Evolutionary conservation across 2,329 filamentous ascomycete species (phyloP), one percentile per base, ranked within the genome.

Genomic region (Talaromyces sp.): DNA sequence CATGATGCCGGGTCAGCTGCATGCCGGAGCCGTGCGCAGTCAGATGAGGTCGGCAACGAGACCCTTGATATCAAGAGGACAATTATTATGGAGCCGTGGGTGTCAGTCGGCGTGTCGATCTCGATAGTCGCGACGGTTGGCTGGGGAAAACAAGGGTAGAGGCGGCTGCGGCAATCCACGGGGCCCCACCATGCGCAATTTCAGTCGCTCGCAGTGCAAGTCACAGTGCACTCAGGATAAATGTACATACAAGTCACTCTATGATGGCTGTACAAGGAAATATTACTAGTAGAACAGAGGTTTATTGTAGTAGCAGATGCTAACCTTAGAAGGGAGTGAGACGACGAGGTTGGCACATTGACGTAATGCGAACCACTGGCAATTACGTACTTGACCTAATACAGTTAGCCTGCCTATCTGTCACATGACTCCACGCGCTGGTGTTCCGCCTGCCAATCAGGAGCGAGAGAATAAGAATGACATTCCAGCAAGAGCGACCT

Each of bases 1-100:
- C 67, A 69, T 69, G 61, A 47, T 66, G 27, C 27, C 17, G 37
- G 63, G 33, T 45, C 56, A 37, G 25, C 67, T 66, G 68, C 66
- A 64, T 63, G 61, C 64, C 65, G 66, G 35, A 59, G 37, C 60
- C 54, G n/a, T 47, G 66, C 57, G 35, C 50, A 50, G 33, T 56
- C 39, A 25, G 54, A 39, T 56, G 45, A 61, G 47, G 45, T 41
- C 22, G 37, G 57, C 33, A 61, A 58, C 25, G 19, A 45, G 56
- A 25, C 27, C 33, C 13, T n/a, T 25, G 37, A 31, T 45, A 33
- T 59, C 15, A 31, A 43, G n/a, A 33, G 22, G 22, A 41, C 33
- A 39, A 17, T 22, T 22, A 39, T 22, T 56, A 56, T 56, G 52
- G 52, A 56, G 52, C 31, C 10, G 50, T 56, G 52, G 52, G 52